phyloP scores from a whole-genome alignment of 2,329 filamentous ascomycete genomes.

The Neonectria coccinea region DNA sequence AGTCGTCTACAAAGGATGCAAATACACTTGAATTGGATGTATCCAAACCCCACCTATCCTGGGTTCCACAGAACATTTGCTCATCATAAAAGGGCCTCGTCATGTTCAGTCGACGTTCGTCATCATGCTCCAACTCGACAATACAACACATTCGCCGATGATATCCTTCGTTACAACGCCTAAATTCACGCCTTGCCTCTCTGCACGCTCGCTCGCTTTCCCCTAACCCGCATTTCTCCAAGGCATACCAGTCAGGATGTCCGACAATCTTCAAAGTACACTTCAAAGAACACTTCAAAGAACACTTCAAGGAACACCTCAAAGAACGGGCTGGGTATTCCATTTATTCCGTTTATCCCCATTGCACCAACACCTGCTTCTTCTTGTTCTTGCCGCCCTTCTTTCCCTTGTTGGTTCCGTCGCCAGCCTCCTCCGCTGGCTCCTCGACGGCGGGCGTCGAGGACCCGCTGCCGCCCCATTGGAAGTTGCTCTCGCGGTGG shows the following conservation, averaged over 20 bases:
- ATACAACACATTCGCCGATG: neutral
- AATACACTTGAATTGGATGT: neutral
- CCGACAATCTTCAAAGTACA: neutral
- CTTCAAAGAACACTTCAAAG: neutral
- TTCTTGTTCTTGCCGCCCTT: constrained; percentile 71
- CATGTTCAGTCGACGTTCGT: neutral
- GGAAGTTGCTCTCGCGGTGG: constrained; percentile 62
- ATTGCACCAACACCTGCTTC: constrained; percentile 71
- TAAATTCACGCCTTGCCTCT: constrained; percentile 3
- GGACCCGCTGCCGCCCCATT: constrained; percentile 58
- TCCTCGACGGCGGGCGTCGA: constrained; percentile 45
- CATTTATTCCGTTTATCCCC: constrained; percentile 61
- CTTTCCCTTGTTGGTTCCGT: constrained; percentile 58
- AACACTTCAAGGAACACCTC: too few relatives aligned
- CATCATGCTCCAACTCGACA: neutral
- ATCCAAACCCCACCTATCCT: neutral
- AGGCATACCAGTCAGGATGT: neutral
- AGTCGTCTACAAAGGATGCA: too few relatives aligned
- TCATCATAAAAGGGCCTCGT: neutral
- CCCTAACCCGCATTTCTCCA: neutral
- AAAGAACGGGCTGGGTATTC: neutral
- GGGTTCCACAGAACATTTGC: too few relatives aligned
- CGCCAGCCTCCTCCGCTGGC: constrained; percentile 42
- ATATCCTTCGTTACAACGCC: constrained; percentile 8
- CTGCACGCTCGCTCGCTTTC: neutral